Conservation (phyloP, 441 rosid genomes). For the Erodium trifolium region DNA sequence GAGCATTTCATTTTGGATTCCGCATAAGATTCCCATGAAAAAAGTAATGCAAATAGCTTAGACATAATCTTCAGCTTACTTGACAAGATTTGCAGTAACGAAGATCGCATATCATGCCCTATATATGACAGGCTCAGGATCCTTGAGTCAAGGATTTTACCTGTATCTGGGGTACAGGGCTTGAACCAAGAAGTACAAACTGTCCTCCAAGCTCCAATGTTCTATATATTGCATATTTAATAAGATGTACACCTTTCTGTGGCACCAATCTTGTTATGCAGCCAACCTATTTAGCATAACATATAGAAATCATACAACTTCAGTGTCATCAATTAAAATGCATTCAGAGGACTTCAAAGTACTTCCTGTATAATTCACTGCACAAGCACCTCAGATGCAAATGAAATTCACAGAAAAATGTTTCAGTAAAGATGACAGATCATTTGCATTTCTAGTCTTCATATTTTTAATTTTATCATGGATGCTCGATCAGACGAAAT, state of each 20-base stretch:
- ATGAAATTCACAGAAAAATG: neutral
- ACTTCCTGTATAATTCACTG: neutral
- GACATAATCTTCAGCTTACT: neutral
- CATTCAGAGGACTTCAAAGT: neutral
- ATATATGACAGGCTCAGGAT: neutral
- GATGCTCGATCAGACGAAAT: neutral
- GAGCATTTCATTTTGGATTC: neutral
- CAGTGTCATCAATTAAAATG: neutral
- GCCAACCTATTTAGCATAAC: conserved; percentile 49
- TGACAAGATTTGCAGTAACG: neutral
- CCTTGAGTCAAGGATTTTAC: conserved; percentile 23
- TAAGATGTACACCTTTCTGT: conserved; percentile 92
- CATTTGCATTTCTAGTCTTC: neutral
- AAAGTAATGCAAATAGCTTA: neutral
- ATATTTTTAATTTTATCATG: neutral
- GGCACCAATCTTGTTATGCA: conserved; percentile 95
- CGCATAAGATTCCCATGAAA: neutral
- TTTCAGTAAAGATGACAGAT: neutral
- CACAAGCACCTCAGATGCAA: neutral
- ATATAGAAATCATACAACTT: conserved; percentile 6
- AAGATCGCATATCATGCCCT: neutral
- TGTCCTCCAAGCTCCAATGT: conserved; percentile 94
- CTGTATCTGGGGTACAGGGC: conserved; percentile 96
- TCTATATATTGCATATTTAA: conserved; percentile 84
- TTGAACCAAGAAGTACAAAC: conserved; percentile 88